A percentile compares a stretch with the other conserved stretches of the same genome.
Conservation (phyloP, 2,329 filamentous ascomycete genomes). For the Lojkania enalia region DNA sequence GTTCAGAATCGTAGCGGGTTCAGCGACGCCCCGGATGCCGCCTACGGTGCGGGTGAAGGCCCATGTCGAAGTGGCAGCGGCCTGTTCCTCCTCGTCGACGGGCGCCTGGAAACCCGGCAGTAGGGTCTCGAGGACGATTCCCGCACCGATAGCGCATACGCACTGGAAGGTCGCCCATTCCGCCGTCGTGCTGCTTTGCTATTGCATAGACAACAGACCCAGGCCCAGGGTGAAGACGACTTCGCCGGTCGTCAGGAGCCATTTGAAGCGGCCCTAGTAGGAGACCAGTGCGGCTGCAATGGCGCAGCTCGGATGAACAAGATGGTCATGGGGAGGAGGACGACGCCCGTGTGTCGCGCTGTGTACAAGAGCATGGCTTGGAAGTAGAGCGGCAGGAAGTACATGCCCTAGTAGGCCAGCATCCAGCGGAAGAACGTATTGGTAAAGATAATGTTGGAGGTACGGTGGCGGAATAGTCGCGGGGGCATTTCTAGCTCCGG, state of each 20-base stretch:
- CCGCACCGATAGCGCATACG: slow-evolving; percentile 21
- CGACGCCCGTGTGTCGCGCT: slow-evolving; percentile 38
- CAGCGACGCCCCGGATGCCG: slow-evolving; percentile 16
- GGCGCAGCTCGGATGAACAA: not conserved
- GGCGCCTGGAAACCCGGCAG: slow-evolving; percentile 40
- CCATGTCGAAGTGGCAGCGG: slow-evolving; percentile 13
- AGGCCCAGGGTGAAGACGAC: slow-evolving; percentile 1
- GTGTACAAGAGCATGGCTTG: slow-evolving; percentile 44
- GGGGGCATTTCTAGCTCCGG: not conserved
- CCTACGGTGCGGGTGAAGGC: slow-evolving; percentile 20
- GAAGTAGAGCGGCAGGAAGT: slow-evolving; percentile 53
- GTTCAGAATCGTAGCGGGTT: slow-evolving; percentile 19
- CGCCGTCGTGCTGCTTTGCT: not conserved
- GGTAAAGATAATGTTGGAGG: not conserved
- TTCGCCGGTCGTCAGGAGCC: slow-evolving; percentile 5
- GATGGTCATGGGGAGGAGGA: slow-evolving; percentile 27
- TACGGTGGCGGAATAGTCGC: not conserved
- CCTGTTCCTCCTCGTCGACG: slow-evolving; percentile 19
- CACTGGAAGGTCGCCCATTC: slow-evolving; percentile 14
- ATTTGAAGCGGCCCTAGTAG: slow-evolving; percentile 26
- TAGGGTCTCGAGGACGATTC: slow-evolving; percentile 47
- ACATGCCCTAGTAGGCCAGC: slow-evolving; percentile 12
- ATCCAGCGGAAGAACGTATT: not conserved
- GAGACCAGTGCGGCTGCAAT: not conserved
- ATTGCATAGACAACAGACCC: slow-evolving; percentile 9